Base-by-base conservation (phyloP, 352 stramenopile genomes). In the Phytopythium litorale region DNA sequence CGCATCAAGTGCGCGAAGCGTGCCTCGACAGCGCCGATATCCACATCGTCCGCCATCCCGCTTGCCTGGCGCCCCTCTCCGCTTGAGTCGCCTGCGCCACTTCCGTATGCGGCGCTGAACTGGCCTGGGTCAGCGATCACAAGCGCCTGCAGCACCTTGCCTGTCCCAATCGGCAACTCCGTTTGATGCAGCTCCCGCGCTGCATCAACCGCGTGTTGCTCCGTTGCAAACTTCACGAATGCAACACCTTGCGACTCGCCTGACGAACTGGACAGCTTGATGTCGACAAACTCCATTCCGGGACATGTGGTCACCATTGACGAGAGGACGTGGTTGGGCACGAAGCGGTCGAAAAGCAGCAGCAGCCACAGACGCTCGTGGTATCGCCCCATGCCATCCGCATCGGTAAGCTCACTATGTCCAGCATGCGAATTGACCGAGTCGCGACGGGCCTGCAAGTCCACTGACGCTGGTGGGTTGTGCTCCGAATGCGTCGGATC, bases 1-100 rank as follows among this genome's bases (percentile, higher is more conserved):
- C 79, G 77, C 86, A 95, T 95, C 58, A 95, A 48, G 56, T 93
- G 82, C 9, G 82, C 86, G 57, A 95, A 95, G 11, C 79, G 80
- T 8, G 79, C 83, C 61, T 95, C 86, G 12, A 95, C 84, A 2
- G 73, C 73, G 25, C 78, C 73, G 30, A 95, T 68, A 64, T 95
- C 86, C 15, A 84, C 74, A 56, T 93, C 84, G 28, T 91, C 81
- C 4, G 66, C 66, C 9, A 50, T 67, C 54, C 68, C 60, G 0
- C 65, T 23, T 13, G n/a, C 12, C 1, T 18, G 4, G 7, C 53
- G 32, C 35, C 16, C 53, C n/a, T 37, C 21, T 15, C 35, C 53
- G 32, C 15, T 46, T 2, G 25, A 15, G 11, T 60, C 38, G 19
- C 7, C 25, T 8, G 33, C 37, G 35, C 35, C 32, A 13, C 43